phyloP scores from a whole-genome alignment of 2,329 filamentous ascomycete species.

The Colletotrichum echinochloae region DNA sequence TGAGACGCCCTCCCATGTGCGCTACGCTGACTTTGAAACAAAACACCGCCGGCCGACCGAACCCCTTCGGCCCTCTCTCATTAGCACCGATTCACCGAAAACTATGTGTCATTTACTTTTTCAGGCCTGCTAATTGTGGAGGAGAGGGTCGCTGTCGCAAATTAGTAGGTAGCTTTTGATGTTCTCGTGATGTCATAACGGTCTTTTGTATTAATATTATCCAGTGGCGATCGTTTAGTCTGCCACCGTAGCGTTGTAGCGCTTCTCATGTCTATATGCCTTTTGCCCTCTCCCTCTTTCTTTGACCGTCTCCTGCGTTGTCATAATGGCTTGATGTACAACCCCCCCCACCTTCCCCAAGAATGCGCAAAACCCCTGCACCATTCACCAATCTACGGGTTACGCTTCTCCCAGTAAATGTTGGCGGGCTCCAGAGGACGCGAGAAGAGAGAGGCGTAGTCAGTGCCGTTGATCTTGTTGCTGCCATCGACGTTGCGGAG shows the following conservation, averaged over 20 bases:
- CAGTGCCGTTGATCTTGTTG: constrained; percentile 74
- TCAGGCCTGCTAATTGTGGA: not conserved
- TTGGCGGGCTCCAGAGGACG: constrained; percentile 77
- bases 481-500: constrained; percentile 81
- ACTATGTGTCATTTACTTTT: not conserved
- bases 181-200: constrained; percentile 33
- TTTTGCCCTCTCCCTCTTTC: constrained; percentile 6
- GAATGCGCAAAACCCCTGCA: not conserved
- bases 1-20: constrained; percentile 31
- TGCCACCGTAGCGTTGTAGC: constrained; percentile 20
- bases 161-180: not conserved
- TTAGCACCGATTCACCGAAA: not conserved
- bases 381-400: constrained; percentile 44
- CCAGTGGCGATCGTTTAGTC: constrained; percentile 17
- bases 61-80: constrained; percentile 3
- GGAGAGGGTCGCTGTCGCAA: not conserved
- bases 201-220: constrained; percentile 40
- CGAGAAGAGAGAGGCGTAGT: constrained; percentile 79
- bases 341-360: constrained; percentile 10
- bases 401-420: constrained; percentile 80
- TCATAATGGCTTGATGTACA: constrained; percentile 37
- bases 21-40: constrained; percentile 38
- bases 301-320: constrained; percentile 22
- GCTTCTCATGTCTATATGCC: constrained; percentile 38
- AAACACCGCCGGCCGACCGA: constrained; percentile 25